Base-by-base conservation (phyloP, 164 flowering plant species). In the Vitis labrusca region DNA sequence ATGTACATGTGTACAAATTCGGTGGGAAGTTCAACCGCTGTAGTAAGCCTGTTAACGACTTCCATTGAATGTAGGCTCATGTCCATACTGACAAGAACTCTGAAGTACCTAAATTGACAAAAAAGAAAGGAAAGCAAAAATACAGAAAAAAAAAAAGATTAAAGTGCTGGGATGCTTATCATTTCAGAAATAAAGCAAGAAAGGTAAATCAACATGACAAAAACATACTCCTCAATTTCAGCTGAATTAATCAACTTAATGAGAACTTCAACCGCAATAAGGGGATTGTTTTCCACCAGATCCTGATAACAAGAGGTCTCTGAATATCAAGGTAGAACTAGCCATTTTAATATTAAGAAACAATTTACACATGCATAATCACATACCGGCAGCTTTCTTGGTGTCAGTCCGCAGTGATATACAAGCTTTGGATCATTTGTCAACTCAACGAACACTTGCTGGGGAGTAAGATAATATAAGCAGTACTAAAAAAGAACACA, bases 51-150 rank as follows among this genome's bases (percentile, higher is more conserved):
- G 84, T 96, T 96, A 61, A 96, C 99, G 64, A 96, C 99, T 85
- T 93, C 99, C 99, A 93, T 96, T 0, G 99, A 96, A 70, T 96
- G 99, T 67, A 96, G 85, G 74, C 98, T 96, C 99, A 96, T 93
- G 59, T 90, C 97, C 99, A 96, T 96, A 72, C 81, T 86, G 72
- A 91, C 95, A 68, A 96, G 95, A 72, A 87, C 90, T n/a, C 86
- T 87, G 71, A 87, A 90, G 80, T 96, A 96, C 19, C 99, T 95
- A 89, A 17, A 71, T 29, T 47, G 9, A 55, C 59, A 71, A 64
- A 64, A 32, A 49, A 61, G 15, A 10, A 59, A 59, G 27, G 14
- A 29, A 67, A 13, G 44, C 2, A 52, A 63, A 10, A 27, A 15
- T 67, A 49, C 27, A 37, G 19, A 30, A 55, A 67, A 3, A 57